Evolutionary conservation across 2,329 filamentous ascomycete genomes (phyloP), one percentile per base, ranked within the genome.

Genomic region (Mollisia scopiformis): DNA sequence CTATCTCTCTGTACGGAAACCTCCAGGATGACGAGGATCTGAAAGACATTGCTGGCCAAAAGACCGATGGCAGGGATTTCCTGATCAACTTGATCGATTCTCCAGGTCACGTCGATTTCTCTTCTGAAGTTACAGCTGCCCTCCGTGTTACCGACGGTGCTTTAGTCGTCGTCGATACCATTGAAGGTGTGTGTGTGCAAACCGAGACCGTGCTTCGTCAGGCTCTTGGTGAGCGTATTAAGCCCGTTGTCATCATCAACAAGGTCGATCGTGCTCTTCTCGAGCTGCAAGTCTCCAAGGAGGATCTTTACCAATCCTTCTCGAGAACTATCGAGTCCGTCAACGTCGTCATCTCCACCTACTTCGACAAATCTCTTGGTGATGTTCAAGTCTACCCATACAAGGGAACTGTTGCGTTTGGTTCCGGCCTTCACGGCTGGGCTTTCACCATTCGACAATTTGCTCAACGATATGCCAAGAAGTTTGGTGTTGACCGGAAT

Each of bases 61-160:
- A 92, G 83, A 91, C 92, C 72, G 86, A 93, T 67, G 95, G 95
- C 80, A 90, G 89, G 80, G 92, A 97, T 79, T 99, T 99, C 90
- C 86, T 99, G 86, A 96, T 99, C 89, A 99, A 99, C 90, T 87
- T 99, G 82, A 99, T 99, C 80, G 95, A 99, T 83, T 99, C 95
- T 63, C 95, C 95, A 67, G 95, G 95, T 88, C 95, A 99, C 94
- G 95, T 99, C 84, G 95, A 99, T 84, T 99, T 99, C 90, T 99
- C 95, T 43, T 99, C 95, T 71, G 95, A 99, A 80, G 95, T 99
- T 78, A 99, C 95, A 77, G 95, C 95, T 79, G 95, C 95, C 78
- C 94, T 99, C 77, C 95, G 95, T 92, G 95, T 99, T 83, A 99
- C 95, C 74, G 95, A 99, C 77, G 95, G 95, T 92, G 95, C 95